Percentiles rank a stretch among this genome's conserved stretches.
phyloP scores from a whole-genome alignment of 257 asterid species.

The Leptodermis oblonga region DNA sequence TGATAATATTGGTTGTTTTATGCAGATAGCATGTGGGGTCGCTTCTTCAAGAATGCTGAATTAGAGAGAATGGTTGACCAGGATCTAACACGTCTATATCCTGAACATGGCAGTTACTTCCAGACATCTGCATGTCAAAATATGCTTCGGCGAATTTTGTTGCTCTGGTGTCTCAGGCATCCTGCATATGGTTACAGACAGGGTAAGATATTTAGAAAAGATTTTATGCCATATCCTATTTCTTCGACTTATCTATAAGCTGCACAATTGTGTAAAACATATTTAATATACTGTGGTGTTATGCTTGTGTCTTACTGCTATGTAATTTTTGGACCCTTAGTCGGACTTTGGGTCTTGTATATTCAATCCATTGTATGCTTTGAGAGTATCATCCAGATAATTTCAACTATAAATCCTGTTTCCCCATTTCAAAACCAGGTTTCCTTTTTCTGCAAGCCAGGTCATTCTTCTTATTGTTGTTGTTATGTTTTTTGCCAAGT shows the following conservation, averaged over 20 bases:
- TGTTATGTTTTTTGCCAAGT: too few relatives aligned
- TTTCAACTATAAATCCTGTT: not conserved
- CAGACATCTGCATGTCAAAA: slow-evolving; percentile 88
- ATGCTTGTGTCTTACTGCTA: not conserved
- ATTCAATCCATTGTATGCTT: not conserved
- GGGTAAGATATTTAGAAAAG: slow-evolving; percentile 37
- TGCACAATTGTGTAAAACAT: not conserved
- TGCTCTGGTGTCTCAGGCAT: slow-evolving; percentile 90
- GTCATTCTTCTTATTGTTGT: not conserved
- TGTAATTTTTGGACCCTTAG: not conserved
- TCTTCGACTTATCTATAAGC: not conserved
- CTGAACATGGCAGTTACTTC: slow-evolving; percentile 91
- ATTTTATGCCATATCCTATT: not conserved
- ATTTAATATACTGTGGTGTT: not conserved
- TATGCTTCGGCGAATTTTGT: slow-evolving; percentile 75
- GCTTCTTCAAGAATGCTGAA: slow-evolving; percentile 90
- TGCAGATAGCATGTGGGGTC: slow-evolving; percentile 98
- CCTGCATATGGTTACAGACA: slow-evolving; percentile 89
- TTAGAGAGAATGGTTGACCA: slow-evolving; percentile 94
- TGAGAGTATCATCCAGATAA: not conserved
- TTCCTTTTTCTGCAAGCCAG: not conserved
- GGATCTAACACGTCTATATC: slow-evolving; percentile 92
- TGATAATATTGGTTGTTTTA: not conserved
- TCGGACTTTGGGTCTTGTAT: not conserved
- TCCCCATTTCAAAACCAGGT: not conserved